Percentiles rank a stretch among this genome's conserved stretches.
Evolutionary conservation across 495 filamentous ascomycete species (phyloP).

Genomic region (Talaromyces wortmannii): DNA sequence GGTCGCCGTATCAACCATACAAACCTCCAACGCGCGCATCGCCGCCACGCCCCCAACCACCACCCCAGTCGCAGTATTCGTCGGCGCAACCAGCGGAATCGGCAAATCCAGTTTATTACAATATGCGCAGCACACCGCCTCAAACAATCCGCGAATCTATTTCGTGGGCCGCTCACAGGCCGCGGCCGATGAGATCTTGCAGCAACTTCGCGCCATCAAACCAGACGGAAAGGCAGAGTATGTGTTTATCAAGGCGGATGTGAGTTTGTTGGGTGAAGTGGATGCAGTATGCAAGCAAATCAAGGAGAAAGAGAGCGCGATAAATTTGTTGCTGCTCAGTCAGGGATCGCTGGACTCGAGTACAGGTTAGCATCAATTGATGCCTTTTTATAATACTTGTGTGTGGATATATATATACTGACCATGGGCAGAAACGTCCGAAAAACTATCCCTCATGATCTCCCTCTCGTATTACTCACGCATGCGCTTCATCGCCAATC

Average conservation of each 20-base stretch:
- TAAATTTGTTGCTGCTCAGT: slow-evolving; percentile 50
- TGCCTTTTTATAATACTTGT: background rate
- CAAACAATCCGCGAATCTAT: slow-evolving; percentile 17
- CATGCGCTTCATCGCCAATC: slow-evolving; percentile 26
- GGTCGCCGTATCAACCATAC: slow-evolving; percentile 13
- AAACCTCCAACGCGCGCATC: slow-evolving; percentile 12
- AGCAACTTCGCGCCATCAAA: slow-evolving; percentile 40
- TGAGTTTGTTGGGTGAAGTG: slow-evolving; percentile 46
- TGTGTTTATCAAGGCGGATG: slow-evolving; percentile 44
- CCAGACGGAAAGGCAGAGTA: slow-evolving; percentile 32
- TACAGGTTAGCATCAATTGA: background rate
- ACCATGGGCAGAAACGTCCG: slow-evolving; percentile 13
- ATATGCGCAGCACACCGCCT: slow-evolving; percentile 18
- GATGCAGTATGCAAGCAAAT: slow-evolving; percentile 51
- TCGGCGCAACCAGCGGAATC: slow-evolving; percentile 33
- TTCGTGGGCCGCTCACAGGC: slow-evolving; percentile 23
- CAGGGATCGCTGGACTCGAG: slow-evolving; percentile 10
- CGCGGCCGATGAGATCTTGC: slow-evolving; percentile 33
- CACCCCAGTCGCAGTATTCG: slow-evolving; percentile 24
- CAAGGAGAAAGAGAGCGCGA: slow-evolving; percentile 31
- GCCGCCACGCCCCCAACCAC: background rate
- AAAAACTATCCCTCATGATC: slow-evolving; percentile 21
- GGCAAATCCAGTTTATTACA: slow-evolving; percentile 24
- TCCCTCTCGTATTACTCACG: slow-evolving; percentile 30
- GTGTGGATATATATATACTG: background rate